Evolutionary conservation across 2,329 filamentous ascomycete species (phyloP), one percentile per base, ranked within the genome.

Genomic region (Akanthomyces muscarius): DNA sequence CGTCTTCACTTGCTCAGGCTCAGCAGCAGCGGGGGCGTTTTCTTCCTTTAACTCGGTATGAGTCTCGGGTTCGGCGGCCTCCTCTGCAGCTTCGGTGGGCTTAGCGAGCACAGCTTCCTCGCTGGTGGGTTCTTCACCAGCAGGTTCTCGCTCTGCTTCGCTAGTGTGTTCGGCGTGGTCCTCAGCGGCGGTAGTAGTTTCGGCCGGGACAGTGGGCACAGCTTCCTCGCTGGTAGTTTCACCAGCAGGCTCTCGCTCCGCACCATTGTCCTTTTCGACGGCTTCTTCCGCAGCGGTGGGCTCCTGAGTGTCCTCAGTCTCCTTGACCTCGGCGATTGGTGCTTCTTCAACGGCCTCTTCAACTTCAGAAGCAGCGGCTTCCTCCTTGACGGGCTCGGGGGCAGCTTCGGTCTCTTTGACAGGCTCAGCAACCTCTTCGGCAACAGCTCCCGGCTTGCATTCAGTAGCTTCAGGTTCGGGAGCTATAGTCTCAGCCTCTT

Each of bases 101-200:
- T 45, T 38, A 25, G 41, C 41, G 48, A 30, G 51, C 41, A 48
- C 59, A 41, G 59, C 59, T 62, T 62, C 42, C 30, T 62, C 30
- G 18, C 21, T 44, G 21, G 51, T 21, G 13, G 14, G 44, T 13
- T 58, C 33, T 16, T 54, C 50, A 11, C 21, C 59, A 44, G 59
- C 51, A 62, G 59, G 59, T 23, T 62, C 51, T 55, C 30, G 50
- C 59, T 62, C 59, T 30, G 59, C 30, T 16, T 55, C 59, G 23
- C 51, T 42, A 8, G 41, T 11, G n/a, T 25, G 36, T n/a, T 54
- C 38, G 8, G 53, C 41, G 25, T 25, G 36, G 38, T 45, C 16
- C 23, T 42, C 57, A 4, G 38, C 38, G 13, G 25, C 56, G 4
- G 25, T n/a, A 23, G 28, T 6, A 25, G 44, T 2, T 28, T 50